A percentile compares a stretch with the other conserved stretches of the same genome.
phyloP scores from a whole-genome alignment of 345 rosid species.

The Aquilaria yunnanensis region DNA sequence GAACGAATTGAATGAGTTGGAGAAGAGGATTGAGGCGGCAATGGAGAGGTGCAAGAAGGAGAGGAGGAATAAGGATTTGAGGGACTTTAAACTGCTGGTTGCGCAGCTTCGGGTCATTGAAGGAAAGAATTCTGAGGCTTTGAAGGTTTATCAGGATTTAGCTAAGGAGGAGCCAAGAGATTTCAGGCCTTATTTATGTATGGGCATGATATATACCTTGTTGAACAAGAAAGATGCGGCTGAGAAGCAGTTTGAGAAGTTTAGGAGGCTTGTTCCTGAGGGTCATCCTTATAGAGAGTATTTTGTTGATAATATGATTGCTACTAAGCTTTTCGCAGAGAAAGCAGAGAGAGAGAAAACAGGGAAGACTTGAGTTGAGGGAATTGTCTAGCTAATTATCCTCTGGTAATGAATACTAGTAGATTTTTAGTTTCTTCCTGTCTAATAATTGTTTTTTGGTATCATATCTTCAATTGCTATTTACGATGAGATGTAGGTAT shows the following conservation, averaged over 20 bases:
- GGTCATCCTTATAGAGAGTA: slow-evolving; percentile 76
- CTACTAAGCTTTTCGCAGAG: slow-evolving; percentile 55
- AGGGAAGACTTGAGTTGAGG: slow-evolving; percentile 25
- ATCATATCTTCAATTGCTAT: too few relatives aligned
- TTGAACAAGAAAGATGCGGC: slow-evolving; percentile 70
- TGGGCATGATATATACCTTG: slow-evolving; percentile 71
- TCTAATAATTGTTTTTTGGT: not conserved
- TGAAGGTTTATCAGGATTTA: slow-evolving; percentile 70
- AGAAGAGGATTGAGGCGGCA: slow-evolving; percentile 48
- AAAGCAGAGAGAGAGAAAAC: slow-evolving; percentile 43
- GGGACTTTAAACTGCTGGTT: slow-evolving; percentile 66
- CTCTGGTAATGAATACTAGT: too few relatives aligned
- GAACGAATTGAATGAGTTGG: slow-evolving; percentile 26
- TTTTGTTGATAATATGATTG: slow-evolving; percentile 64
- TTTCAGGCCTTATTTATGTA: slow-evolving; percentile 82
- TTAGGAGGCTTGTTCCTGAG: slow-evolving; percentile 61
- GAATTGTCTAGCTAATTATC: too few relatives aligned
- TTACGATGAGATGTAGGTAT: too few relatives aligned
- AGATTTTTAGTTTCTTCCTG: not conserved
- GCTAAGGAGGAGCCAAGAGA: slow-evolving; percentile 82
- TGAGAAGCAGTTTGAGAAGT: slow-evolving; percentile 70
- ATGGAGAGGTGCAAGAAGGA: slow-evolving; percentile 64
- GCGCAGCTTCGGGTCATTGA: slow-evolving; percentile 70
- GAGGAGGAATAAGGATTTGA: slow-evolving; percentile 45
- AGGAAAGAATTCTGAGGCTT: slow-evolving; percentile 51